Conservation (phyloP, 345 rosid genomes). For the Anastatica hierochuntica region DNA sequence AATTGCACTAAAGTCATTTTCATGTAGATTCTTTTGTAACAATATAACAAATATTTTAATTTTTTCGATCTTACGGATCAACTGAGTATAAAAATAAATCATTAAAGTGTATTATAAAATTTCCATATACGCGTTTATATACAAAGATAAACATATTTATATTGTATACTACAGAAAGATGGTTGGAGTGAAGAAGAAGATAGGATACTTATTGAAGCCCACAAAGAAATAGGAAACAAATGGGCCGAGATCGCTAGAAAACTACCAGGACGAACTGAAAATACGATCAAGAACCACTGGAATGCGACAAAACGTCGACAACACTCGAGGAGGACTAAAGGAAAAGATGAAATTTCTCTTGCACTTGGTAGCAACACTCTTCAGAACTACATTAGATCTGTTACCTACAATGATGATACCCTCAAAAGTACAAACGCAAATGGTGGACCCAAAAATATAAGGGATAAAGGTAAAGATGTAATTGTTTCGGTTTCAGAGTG, state of each 20-base stretch:
- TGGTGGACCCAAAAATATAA: not conserved
- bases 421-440: not conserved
- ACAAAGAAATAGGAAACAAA: constrained; percentile 47
- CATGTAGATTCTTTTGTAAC: too few relatives aligned
- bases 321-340: constrained; percentile 29
- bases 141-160: too few relatives aligned
- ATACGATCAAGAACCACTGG: constrained; percentile 50
- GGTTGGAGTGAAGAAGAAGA: constrained; percentile 69
- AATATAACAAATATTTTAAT: too few relatives aligned
- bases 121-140: too few relatives aligned
- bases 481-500: not conserved
- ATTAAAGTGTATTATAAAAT: too few relatives aligned
- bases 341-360: constrained; percentile 13
- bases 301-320: constrained; percentile 49
- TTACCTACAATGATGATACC: constrained; percentile 10
- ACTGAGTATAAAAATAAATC: too few relatives aligned
- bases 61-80: too few relatives aligned
- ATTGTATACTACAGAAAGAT: constrained; percentile 39
- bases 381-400: constrained; percentile 19
- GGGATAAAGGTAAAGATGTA: constrained; percentile 6
- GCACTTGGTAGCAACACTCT: constrained; percentile 17
- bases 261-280: constrained; percentile 54
- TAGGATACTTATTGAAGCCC: constrained; percentile 20
- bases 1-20: too few relatives aligned
- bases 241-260: constrained; percentile 67